phyloP scores from a whole-genome alignment of 371 early-diverging fungal genomes.

The Chytridiales sp. region DNA sequence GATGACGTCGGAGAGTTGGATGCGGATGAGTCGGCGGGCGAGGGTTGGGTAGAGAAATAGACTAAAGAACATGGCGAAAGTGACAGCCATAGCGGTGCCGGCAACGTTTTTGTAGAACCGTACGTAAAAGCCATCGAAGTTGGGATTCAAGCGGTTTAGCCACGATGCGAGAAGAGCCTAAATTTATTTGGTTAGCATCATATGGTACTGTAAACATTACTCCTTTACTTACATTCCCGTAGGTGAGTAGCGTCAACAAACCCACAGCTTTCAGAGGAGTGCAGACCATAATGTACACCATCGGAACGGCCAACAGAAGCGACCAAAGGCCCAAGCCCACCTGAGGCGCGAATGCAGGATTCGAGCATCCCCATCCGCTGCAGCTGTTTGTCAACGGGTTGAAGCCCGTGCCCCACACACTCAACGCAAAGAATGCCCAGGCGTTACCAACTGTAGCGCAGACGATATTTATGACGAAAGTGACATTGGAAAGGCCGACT shows the following conservation, averaged over 20 bases:
- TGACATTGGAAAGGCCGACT: slow-evolving; percentile 22
- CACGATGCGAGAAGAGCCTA: not conserved
- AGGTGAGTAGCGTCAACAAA: slow-evolving; percentile 21
- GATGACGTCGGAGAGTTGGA: slow-evolving; percentile 20
- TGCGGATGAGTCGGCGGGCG: slow-evolving; percentile 26
- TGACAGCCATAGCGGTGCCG: slow-evolving; percentile 11
- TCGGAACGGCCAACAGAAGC: slow-evolving; percentile 5
- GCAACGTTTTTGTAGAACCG: slow-evolving; percentile 27
- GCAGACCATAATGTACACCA: slow-evolving; percentile 13
- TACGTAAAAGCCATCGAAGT: slow-evolving; percentile 12
- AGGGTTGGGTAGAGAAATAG: slow-evolving; percentile 31
- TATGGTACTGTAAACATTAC: too few relatives aligned
- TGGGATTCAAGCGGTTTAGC: slow-evolving; percentile 24
- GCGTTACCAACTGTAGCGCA: slow-evolving; percentile 20
- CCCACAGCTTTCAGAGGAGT: slow-evolving; percentile 13
- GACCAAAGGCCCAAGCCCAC: slow-evolving; percentile 1
- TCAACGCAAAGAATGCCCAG: slow-evolving; percentile 18
- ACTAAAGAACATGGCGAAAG: slow-evolving; percentile 25
- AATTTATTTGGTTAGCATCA: too few relatives aligned
- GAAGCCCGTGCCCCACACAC: slow-evolving; percentile 10
- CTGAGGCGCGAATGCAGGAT: not conserved
- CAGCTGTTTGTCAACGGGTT: not conserved
- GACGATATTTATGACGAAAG: slow-evolving; percentile 21
- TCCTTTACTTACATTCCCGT: slow-evolving; percentile 21
- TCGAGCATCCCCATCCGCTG: not conserved